Percentiles rank a stretch among this genome's conserved stretches.
Evolutionary conservation across 148 eudicot genomes (phyloP).

Genomic region (Persicaria maculosa): DNA sequence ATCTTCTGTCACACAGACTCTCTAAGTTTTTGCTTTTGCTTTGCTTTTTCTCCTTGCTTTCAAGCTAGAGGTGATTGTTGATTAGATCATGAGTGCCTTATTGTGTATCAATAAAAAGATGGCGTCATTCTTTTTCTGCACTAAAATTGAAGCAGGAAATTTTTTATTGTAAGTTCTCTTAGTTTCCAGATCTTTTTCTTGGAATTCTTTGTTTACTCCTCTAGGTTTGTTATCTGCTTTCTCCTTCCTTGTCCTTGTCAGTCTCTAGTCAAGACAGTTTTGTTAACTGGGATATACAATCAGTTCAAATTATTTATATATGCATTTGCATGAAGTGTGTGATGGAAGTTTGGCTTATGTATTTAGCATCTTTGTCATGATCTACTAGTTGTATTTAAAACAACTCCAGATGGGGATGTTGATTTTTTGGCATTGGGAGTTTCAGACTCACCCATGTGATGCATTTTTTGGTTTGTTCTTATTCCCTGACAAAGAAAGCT

Average conservation of each 20-base stretch:
- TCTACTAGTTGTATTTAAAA: slow-evolving; percentile 10
- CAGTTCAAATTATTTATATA: background rate
- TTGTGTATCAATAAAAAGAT: slow-evolving; percentile 62
- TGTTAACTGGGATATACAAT: background rate
- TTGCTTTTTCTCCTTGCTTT: background rate
- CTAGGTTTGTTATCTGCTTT: background rate
- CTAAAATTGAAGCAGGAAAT: slow-evolving; percentile 93
- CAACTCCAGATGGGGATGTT: slow-evolving; percentile 6
- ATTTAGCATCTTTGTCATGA: background rate
- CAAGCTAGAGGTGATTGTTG: slow-evolving; percentile 13
- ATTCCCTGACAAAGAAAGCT: slow-evolving; percentile 15
- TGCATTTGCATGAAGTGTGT: background rate
- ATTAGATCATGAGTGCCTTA: slow-evolving; percentile 80
- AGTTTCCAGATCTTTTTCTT: background rate
- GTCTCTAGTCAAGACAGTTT: background rate
- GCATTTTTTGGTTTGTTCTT: slow-evolving; percentile 12
- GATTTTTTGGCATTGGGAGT: background rate
- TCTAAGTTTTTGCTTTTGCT: background rate
- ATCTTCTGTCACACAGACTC: too few relatives aligned
- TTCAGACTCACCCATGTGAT: slow-evolving; percentile 10
- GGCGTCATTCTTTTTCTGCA: slow-evolving; percentile 80
- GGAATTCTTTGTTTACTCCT: background rate
- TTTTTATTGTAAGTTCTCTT: slow-evolving; percentile 69
- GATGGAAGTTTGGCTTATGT: slow-evolving; percentile 2
- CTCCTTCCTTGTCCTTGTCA: background rate